Percentiles rank a stretch among this genome's conserved stretches.
These are phyloP conservation scores for Claviceps paspali DNA, from an alignment of 2,329 filamentous ascomycete genomes.

Conservation along the genomic window DNA sequence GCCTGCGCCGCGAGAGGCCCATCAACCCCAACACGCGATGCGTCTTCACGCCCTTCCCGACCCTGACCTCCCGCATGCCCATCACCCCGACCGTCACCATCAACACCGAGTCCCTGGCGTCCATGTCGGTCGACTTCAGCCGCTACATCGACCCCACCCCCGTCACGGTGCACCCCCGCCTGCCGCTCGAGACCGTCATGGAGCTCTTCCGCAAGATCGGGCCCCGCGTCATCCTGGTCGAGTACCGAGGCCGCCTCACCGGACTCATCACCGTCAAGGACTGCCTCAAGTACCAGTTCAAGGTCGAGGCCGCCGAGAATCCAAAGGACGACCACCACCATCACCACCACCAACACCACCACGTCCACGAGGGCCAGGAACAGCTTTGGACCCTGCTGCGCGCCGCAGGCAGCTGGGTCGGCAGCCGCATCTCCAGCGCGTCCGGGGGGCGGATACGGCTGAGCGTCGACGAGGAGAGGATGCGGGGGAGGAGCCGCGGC, in stretches of 20 bases:
- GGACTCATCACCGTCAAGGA: conserved; percentile 94
- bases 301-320: conserved; percentile 75
- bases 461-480: conserved; percentile 24
- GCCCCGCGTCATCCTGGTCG: conserved; percentile 80
- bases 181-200: conserved; percentile 94
- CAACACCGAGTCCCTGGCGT: conserved; percentile 37
- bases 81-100: conserved; percentile 37
- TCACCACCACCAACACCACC: no score
- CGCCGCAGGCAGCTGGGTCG: conserved; percentile 41
- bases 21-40: conserved; percentile 57
- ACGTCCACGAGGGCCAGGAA: conserved; percentile 45
- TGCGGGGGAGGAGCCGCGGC: conserved; percentile 24
- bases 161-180: conserved; percentile 75
- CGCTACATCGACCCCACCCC: conserved; percentile 83
- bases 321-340: conserved; percentile 42
- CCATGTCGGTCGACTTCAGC: conserved; percentile 58
- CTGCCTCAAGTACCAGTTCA: conserved; percentile 94
- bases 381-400: conserved; percentile 46
- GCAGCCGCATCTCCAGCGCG: conserved; percentile 33
- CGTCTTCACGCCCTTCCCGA: conserved; percentile 41
- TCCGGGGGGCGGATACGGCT: conserved; percentile 44
- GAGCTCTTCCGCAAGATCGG: conserved; percentile 98
- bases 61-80: conserved; percentile 18
- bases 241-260: conserved; percentile 68
- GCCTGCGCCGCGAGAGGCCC: conserved; percentile 53